Evolutionary conservation across 192 early-diverging fungal genomes (phyloP).

Genomic region (Backusella psychrophila): DNA sequence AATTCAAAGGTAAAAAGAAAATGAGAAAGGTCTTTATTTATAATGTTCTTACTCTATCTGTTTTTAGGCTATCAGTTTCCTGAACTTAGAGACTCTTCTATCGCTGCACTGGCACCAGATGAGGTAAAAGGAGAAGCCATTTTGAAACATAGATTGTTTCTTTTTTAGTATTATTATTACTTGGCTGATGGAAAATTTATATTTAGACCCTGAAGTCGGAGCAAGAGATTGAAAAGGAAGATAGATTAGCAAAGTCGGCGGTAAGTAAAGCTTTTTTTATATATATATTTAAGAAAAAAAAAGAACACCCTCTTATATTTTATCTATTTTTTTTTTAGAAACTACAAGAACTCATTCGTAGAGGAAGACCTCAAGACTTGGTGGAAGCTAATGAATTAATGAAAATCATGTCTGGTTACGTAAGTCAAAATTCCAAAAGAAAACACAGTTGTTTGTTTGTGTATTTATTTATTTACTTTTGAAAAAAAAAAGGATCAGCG

Average conservation of each 20-base stretch:
- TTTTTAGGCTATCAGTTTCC: constrained; percentile 73
- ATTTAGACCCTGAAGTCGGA: constrained; percentile 76
- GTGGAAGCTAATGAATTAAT: constrained; percentile 96
- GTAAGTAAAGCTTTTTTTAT: constrained; percentile 39
- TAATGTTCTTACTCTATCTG: neutral
- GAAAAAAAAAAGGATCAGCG: constrained; percentile 44
- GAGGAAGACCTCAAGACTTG: constrained; percentile 88
- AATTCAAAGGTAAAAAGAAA: constrained; percentile 69
- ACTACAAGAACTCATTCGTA: constrained; percentile 93
- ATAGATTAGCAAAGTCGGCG: constrained; percentile 76
- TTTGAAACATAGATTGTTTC: neutral
- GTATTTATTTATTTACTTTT: neutral
- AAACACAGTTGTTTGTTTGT: neutral
- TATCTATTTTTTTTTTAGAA: constrained; percentile 51
- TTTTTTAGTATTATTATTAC: neutral
- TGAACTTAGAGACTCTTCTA: constrained; percentile 53
- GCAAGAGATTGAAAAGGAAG: constrained; percentile 91
- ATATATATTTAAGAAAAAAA: neutral
- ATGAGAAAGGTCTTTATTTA: neutral
- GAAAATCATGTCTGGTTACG: constrained; percentile 97
- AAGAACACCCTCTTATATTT: neutral
- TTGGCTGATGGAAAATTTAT: neutral
- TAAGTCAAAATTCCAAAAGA: constrained; percentile 29
- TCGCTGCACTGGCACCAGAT: constrained; percentile 56
- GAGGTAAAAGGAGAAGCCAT: constrained; percentile 27